Percentiles rank a stretch among this genome's conserved stretches.
phyloP scores from a whole-genome alignment of 495 filamentous ascomycete genomes.

The Hypoxylon cercidicola region DNA sequence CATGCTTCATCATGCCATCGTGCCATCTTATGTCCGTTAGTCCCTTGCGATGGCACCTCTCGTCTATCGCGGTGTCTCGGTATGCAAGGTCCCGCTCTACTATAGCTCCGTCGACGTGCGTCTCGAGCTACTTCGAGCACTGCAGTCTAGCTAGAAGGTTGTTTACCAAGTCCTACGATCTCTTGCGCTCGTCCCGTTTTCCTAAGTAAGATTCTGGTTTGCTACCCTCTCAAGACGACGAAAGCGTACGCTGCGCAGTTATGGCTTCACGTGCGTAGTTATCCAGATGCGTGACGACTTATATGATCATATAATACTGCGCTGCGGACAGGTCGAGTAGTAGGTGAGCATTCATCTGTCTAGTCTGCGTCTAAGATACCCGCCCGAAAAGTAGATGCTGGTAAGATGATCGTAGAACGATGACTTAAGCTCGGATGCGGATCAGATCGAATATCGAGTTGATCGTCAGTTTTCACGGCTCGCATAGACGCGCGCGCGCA shows the following conservation, averaged over 20 bases:
- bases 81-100: constrained; percentile 44
- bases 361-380: too few relatives aligned
- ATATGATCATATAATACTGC: too few relatives aligned
- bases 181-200: constrained; percentile 1
- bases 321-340: too few relatives aligned
- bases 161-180: neutral
- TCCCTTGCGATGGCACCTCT: constrained; percentile 1
- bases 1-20: constrained; percentile 13
- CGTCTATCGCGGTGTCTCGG: constrained; percentile 13
- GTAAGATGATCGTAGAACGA: too few relatives aligned
- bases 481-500: constrained; percentile 34
- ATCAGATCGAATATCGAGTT: constrained; percentile 14
- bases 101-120: constrained; percentile 18
- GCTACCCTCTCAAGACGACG: neutral
- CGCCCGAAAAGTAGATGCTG: too few relatives aligned
- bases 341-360: too few relatives aligned
- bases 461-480: constrained; percentile 24
- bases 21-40: constrained; percentile 7
- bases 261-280: too few relatives aligned
- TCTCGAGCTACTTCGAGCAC: constrained; percentile 13
- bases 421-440: too few relatives aligned
- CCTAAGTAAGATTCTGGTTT: neutral
- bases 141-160: constrained; percentile 2
- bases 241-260: neutral
- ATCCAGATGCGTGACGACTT: too few relatives aligned